Conservation (phyloP, 1,139 yeast species). For the Nakaseomyces delphensis region DNA sequence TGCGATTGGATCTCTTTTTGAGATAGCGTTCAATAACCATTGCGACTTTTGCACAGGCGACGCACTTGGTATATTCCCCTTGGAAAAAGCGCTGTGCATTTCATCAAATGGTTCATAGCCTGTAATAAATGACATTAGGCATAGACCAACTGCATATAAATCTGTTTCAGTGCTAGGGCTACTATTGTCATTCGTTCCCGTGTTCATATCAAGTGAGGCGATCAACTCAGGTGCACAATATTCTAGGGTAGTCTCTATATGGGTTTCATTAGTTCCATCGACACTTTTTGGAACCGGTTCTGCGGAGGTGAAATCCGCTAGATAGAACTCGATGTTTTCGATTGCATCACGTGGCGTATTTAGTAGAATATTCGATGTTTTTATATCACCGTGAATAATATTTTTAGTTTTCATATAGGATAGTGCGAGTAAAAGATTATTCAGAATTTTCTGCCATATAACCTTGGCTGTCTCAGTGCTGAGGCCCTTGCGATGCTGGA, state of each 20-base stretch:
- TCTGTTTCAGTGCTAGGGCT: constrained; percentile 12
- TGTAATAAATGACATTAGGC: constrained; percentile 16
- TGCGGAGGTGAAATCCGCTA: constrained; percentile 18
- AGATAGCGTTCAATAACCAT: constrained; percentile 18
- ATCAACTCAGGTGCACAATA: constrained; percentile 18
- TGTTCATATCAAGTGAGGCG: not conserved
- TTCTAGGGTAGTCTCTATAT: constrained; percentile 15
- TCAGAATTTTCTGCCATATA: constrained; percentile 14
- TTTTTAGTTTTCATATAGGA: constrained; percentile 10
- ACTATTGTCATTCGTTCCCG: not conserved
- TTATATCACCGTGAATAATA: constrained; percentile 19
- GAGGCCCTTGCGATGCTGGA: not conserved
- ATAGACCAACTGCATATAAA: constrained; percentile 18
- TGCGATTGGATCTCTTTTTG: constrained; percentile 15
- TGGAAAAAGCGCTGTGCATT: constrained; percentile 8
- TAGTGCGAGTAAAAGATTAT: constrained; percentile 11
- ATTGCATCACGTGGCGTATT: not conserved
- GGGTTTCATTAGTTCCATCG: not conserved
- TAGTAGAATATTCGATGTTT: constrained; percentile 17
- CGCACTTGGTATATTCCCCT: constrained; percentile 2
- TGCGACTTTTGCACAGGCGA: constrained; percentile 17
- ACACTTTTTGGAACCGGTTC: not conserved
- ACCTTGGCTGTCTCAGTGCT: constrained; percentile 4
- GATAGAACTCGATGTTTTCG: constrained; percentile 8
- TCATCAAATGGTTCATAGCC: constrained; percentile 17